Evolutionary conservation across 352 stramenopile genomes (phyloP), one percentile per base, ranked within the genome.

Genomic region (Pythium monospermum): DNA sequence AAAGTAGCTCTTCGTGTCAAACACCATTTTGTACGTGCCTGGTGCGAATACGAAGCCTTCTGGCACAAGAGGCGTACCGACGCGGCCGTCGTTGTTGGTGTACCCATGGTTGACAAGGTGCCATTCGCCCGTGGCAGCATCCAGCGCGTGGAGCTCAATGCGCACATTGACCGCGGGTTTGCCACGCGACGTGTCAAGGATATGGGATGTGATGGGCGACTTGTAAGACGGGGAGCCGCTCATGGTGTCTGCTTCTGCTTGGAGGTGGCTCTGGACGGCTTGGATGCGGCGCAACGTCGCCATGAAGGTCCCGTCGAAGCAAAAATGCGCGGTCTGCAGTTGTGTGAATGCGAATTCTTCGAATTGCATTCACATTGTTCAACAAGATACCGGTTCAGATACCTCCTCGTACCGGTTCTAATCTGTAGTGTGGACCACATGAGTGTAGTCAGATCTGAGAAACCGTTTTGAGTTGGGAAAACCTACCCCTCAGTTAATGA

Each of bases 1-100:
- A 61, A 92, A 96, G 71, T 96, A 96, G 26, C 64, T 57, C 47
- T 70, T 64, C 7, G 85, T 95, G 63, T 84, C 48, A 51, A 96
- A 96, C 21, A 85, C 72, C 55, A 96, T 73, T 23, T 82, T 80
- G 59, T 92, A 96, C 16, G 75, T 80, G 21, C 73, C 74, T 3
- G 57, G 46, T 19, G 55, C 28, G 57, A 92, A 79, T 31, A 39
- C 46, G 33, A 56, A 48, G 28, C 57, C 56, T 23, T 77, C 53
- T 1, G 69, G 68, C 39, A 90, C 59, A 13, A 94, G 64, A 13
- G 68, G 62, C 23, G 66, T 66, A 39, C 54, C 55, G 22, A 87
- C 62, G 27, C 84, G 77, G 42, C 87, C 86, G 58, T 96, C 86
- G 6, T 60, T 39, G 66, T 96, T 93, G 26, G 86, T 96, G 35